Conservation (phyloP, 768 basidiomycete genomes). For the Tephrocybe rancida region DNA sequence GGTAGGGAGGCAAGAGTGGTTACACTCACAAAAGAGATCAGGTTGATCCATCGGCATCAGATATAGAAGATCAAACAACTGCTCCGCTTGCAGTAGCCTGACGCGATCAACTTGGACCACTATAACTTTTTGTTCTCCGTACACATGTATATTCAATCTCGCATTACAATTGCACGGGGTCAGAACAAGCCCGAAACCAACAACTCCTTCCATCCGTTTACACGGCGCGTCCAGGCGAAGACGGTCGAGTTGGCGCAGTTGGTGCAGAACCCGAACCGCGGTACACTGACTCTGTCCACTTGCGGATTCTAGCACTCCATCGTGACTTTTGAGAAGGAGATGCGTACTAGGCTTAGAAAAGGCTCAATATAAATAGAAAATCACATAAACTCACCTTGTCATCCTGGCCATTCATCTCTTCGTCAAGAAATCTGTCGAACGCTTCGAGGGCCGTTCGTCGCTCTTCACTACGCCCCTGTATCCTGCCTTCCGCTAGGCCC, state of each 20-base stretch:
- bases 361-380: too few relatives aligned
- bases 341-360: too few relatives aligned
- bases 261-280: slow-evolving; percentile 16
- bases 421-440: slow-evolving; percentile 57
- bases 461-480: slow-evolving; percentile 49
- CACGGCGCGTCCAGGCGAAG: neutral
- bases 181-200: too few relatives aligned
- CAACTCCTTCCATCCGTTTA: too few relatives aligned
- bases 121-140: too few relatives aligned
- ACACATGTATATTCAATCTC: too few relatives aligned
- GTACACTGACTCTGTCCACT: slow-evolving; percentile 38
- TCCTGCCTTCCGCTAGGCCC: slow-evolving; percentile 35
- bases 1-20: neutral
- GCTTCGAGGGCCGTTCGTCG: slow-evolving; percentile 54
- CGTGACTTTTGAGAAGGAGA: slow-evolving; percentile 1
- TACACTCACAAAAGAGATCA: neutral
- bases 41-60: slow-evolving; percentile 8
- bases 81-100: neutral
- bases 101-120: too few relatives aligned
- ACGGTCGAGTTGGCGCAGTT: neutral
- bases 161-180: too few relatives aligned
- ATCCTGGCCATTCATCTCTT: slow-evolving; percentile 38
- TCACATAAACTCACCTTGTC: slow-evolving; percentile 20
- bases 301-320: slow-evolving; percentile 29
- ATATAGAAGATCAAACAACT: neutral